Percentiles rank a stretch among this genome's conserved stretches.
phyloP scores from a whole-genome alignment of 345 rosid genomes.

The Psidium guajava region DNA sequence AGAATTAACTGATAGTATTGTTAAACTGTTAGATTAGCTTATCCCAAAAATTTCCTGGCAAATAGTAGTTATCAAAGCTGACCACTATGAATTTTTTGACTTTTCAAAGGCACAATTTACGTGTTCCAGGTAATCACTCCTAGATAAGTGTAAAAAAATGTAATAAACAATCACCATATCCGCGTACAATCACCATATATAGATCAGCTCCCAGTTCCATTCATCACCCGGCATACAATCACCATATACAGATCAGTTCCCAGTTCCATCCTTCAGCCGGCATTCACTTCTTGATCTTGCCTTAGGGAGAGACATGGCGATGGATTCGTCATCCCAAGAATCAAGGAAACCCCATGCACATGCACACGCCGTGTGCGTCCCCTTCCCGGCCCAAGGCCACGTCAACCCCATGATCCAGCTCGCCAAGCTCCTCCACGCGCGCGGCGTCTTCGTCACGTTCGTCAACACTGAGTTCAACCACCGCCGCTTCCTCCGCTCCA shows the following conservation, averaged over 20 bases:
- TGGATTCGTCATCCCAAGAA: not conserved
- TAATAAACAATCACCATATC: not conserved
- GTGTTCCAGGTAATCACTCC: not conserved
- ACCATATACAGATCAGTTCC: not conserved
- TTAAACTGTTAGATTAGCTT: too few relatives aligned
- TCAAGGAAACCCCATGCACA: not conserved
- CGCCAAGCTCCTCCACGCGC: conserved; percentile 25
- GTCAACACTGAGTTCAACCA: conserved; percentile 25
- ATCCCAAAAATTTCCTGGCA: too few relatives aligned
- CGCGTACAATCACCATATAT: too few relatives aligned
- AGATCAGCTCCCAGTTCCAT: not conserved
- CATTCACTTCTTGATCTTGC: not conserved
- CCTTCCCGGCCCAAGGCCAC: conserved; percentile 32
- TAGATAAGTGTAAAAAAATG: not conserved
- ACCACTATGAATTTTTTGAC: not conserved
- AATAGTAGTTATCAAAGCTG: too few relatives aligned
- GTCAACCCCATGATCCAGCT: conserved; percentile 23
- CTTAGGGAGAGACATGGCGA: not conserved
- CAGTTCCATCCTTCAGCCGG: not conserved
- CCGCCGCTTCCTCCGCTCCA: conserved; percentile 6
- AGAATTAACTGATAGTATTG: too few relatives aligned
- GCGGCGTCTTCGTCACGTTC: conserved; percentile 24
- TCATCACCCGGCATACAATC: not conserved
- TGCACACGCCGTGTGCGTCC: conserved; percentile 14
- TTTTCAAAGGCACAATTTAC: not conserved